These are phyloP conservation scores for Sutorius australiensis DNA, from an alignment of 768 basidiomycete species.

Conservation along the genomic window DNA sequence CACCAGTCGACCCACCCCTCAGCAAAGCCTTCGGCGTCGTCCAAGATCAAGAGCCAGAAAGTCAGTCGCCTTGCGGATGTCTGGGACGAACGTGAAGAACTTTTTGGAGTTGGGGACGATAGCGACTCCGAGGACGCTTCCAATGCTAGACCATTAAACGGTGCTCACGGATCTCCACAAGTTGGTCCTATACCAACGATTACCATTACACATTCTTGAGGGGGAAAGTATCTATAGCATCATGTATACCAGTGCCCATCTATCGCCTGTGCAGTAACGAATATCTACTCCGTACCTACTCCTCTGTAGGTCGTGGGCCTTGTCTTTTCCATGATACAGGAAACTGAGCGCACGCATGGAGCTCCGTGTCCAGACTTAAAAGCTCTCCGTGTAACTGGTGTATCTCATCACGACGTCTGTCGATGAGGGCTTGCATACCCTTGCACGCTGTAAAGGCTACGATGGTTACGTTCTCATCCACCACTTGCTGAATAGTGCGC, in stretches of 20 bases:
- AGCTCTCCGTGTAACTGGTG: conserved; percentile 43
- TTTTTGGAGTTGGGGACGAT: conserved; percentile 65
- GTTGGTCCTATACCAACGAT: conserved; percentile 25
- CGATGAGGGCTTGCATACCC: conserved; percentile 40
- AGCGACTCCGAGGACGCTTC: conserved; percentile 50
- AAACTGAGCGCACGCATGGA: conserved; percentile 18
- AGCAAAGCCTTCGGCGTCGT: conserved; percentile 17
- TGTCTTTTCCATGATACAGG: conserved; percentile 5
- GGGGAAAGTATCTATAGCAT: conserved; percentile 19
- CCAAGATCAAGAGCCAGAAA: conserved; percentile 31
- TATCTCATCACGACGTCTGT: conserved; percentile 43
- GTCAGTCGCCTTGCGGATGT: conserved; percentile 50
- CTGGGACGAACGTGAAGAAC: conserved; percentile 77
- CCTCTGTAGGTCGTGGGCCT: neutral
- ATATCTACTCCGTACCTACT: conserved; percentile 13
- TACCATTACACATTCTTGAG: conserved; percentile 24
- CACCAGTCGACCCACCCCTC: conserved; percentile 10
- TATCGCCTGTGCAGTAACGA: conserved; percentile 1
- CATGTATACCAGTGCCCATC: conserved; percentile 26
- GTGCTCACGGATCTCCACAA: conserved; percentile 1
- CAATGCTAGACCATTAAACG: conserved; percentile 6
- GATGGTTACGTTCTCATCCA: conserved; percentile 50
- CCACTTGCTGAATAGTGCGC: conserved; percentile 43
- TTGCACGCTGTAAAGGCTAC: conserved; percentile 50
- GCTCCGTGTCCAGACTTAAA: conserved; percentile 35